Base-by-base conservation (phyloP, 306 rosid species). In the Begonia loranthoides region DNA sequence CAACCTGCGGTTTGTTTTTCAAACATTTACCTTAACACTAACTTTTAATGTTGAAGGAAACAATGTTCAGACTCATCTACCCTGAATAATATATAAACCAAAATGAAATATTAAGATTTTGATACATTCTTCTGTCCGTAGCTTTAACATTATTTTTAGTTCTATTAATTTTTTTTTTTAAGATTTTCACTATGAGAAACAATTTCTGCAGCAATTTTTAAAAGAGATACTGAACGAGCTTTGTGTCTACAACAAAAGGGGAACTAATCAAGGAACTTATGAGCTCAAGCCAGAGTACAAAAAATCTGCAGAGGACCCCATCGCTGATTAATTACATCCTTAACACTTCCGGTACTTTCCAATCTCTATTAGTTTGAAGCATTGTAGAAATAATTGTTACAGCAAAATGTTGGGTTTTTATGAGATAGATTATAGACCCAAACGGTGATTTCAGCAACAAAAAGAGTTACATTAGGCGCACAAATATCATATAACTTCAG, bases 211-310 rank as follows among this genome's bases (percentile, higher is more conserved):
- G 99, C 99, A 90, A 90, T 90, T 90, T 80, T 63, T 90, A 80
- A 90, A 90, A 74, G 99, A 86, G 94, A 86, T 90, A 65, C 58
- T 90, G 72, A 90, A 86, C 46, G 99, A 86, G 65, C 78, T 90
- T 34, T 90, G 99, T 21, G 79, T 90, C 12, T 90, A 90, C 92
- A 90, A 90, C 69, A 90, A 90, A 78, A 76, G 99, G 65, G 99
- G 99, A 56, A 81, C 94, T 49, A 83, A 92, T 76, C 99, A 92
- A 67, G 99, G 99, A 76, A 92, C 99, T 2, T 92, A 92, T 12
- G 99, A 92, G 82, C 88, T 92, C 61, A 92, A 92, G 84, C 96
- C 96, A 1, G 99, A 92, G 62, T 92, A 86, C 84, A 92, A 80
- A 92, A 86, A 86, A 66, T 73, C 96, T 45, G 99, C 66, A 14